Percentiles rank a stretch among this genome's conserved stretches.
These are phyloP conservation scores for Talaromyces amestolkiae DNA, from an alignment of 2,329 filamentous ascomycete species.

Conservation along the genomic window DNA sequence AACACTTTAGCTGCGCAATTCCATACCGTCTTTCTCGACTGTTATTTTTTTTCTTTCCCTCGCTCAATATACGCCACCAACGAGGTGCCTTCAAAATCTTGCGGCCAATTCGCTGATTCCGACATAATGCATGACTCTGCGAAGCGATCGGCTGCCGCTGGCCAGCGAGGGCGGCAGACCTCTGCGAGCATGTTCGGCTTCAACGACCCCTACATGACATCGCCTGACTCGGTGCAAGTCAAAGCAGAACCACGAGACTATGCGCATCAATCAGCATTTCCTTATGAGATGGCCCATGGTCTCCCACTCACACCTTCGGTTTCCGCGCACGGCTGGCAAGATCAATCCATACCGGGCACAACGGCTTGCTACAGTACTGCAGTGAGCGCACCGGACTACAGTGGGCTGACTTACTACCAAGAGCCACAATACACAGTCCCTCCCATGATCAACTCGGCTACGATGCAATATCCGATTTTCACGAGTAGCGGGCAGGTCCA, in stretches of 20 bases:
- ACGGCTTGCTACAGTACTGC: constrained; percentile 24
- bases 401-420: constrained; percentile 26
- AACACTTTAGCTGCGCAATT: neutral
- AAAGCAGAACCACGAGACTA: constrained; percentile 18
- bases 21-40: neutral
- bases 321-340: constrained; percentile 25
- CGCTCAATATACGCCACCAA: constrained; percentile 10
- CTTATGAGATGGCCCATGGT: constrained; percentile 35
- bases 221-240: constrained; percentile 18
- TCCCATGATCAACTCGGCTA: constrained; percentile 25
- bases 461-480: constrained; percentile 27
- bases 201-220: constrained; percentile 28
- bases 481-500: constrained; percentile 24
- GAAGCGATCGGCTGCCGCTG: constrained; percentile 25
- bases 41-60: neutral
- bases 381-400: constrained; percentile 24
- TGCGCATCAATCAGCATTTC: constrained; percentile 24
- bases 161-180: constrained; percentile 20
- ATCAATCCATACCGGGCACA: constrained; percentile 24
- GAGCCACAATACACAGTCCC: constrained; percentile 24
- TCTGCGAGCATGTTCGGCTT: constrained; percentile 18
- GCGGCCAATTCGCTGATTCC: neutral
- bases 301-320: constrained; percentile 24
- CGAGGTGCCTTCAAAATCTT: neutral
- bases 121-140: constrained; percentile 28